Conservation (phyloP, 2,329 filamentous ascomycete species). For the Paramyrothecium sp. region DNA sequence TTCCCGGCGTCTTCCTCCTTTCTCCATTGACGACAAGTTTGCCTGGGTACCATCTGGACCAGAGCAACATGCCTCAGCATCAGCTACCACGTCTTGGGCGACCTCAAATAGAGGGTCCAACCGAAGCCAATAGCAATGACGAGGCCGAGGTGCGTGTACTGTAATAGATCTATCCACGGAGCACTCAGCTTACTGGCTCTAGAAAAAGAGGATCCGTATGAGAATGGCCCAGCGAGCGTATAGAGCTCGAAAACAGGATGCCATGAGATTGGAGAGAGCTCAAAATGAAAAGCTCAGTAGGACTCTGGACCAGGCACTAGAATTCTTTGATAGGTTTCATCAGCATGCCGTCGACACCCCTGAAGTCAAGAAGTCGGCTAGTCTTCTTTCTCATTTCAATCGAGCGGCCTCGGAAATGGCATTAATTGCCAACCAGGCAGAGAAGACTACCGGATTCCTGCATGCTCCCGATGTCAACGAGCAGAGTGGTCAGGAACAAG, state of each 20-base stretch:
- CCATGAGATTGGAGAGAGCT: neutral
- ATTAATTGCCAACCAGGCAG: neutral
- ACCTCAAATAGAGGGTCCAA: no score
- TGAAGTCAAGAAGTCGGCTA: neutral
- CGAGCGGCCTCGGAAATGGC: neutral
- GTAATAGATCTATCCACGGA: no score
- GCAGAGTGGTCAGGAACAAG: no score
- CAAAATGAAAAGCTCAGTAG: neutral
- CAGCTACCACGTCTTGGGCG: no score
- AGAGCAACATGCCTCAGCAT: no score
- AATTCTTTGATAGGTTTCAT: neutral
- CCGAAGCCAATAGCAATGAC: no score
- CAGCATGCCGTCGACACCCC: neutral
- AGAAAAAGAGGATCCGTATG: no score
- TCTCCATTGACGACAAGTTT: no score
- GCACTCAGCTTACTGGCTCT: no score
- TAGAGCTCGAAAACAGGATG: neutral
- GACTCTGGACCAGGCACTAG: neutral
- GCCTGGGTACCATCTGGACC: no score
- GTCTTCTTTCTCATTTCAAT: neutral
- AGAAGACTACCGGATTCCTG: neutral
- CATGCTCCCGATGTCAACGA: neutral
- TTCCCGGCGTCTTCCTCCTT: no score
- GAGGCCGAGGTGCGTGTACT: no score
- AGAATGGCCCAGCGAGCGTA: neutral